Evolutionary conservation across 108 stramenopile genomes (phyloP), one percentile per base, ranked within the genome.

Genomic region (Skeletonema potamos): DNA sequence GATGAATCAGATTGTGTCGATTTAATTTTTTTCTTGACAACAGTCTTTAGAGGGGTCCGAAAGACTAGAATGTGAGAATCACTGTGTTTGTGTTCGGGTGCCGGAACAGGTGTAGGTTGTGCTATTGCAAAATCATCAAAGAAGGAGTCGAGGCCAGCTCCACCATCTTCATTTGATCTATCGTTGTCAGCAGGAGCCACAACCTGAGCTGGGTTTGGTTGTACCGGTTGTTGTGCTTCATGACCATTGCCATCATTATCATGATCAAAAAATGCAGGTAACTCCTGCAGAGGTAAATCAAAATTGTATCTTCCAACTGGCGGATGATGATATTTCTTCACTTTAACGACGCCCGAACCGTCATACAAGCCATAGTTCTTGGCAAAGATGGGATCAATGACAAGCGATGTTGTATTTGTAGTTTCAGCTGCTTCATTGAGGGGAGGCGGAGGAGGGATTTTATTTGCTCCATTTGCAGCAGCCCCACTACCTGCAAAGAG

Each of bases 341-440:
- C 60, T 27, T 58, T 73, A 9, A 69, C 56, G n/a, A 55, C 72
- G 17, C 62, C 72, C 17, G 48, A 61, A 0, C n/a, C 62, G 58
- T 65, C 61, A 5, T 63, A 29, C 15, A 80, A 37, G 0, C 72
- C 72, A 43, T 80, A 72, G 65, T 80, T 73, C 41, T 73, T 64
- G 27, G 79, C 79, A 72, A 80, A 80, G 29, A 80, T 80, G n/a
- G 65, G 67, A 51, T 80, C 79, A 17, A 80, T 13, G 1, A 66
- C 43, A 44, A 80, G 20, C 15, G 46, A 13, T 20, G 24, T 59
- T 54, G 51, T 33, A 22, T 48, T 20, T 15, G 17, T 44, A 17
- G 30, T 62, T 54, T 59, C 58, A 20, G 46, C 46, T 56, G 46
- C 34, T 37, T 27, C 44, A 46, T 37, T 27, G 4, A n/a, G n/a